Percentiles rank a stretch among this genome's conserved stretches.
Evolutionary conservation across 805 yeast genomes (phyloP).

Genomic region (Isabelozyma gotoi): DNA sequence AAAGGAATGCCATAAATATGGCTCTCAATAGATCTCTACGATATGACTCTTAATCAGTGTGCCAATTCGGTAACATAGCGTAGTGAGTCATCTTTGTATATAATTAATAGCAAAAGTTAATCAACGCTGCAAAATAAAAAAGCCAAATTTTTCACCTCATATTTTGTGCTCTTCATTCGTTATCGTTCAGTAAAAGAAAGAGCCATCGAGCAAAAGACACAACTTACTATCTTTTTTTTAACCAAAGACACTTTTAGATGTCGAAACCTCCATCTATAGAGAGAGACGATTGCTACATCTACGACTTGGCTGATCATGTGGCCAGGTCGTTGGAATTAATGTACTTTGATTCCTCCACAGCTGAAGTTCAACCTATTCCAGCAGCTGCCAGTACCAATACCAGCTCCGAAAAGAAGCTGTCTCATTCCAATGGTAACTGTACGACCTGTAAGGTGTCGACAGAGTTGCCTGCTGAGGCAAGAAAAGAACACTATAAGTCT

Average conservation of each 20-base stretch:
- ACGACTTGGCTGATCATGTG: slow-evolving; percentile 40
- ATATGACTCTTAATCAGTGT: neutral
- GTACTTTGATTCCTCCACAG: slow-evolving; percentile 53
- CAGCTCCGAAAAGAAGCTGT: neutral
- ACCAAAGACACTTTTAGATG: too few relatives aligned
- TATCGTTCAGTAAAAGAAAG: too few relatives aligned
- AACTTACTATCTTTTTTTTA: too few relatives aligned
- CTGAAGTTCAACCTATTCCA: slow-evolving; percentile 31
- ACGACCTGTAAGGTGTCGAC: slow-evolving; percentile 12
- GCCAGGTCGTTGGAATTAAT: slow-evolving; percentile 49
- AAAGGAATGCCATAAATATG: slow-evolving; percentile 82
- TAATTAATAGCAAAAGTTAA: too few relatives aligned
- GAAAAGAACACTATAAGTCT: slow-evolving; percentile 51
- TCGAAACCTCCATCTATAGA: slow-evolving; percentile 1
- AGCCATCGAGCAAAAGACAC: too few relatives aligned
- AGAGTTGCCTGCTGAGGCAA: slow-evolving; percentile 8
- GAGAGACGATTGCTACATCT: slow-evolving; percentile 48
- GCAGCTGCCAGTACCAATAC: neutral
- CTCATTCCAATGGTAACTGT: slow-evolving; percentile 9
- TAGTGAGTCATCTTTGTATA: too few relatives aligned
- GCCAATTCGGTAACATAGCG: too few relatives aligned
- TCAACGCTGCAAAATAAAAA: too few relatives aligned
- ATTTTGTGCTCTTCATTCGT: too few relatives aligned
- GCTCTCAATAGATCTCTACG: slow-evolving; percentile 25
- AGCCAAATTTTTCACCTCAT: too few relatives aligned